phyloP scores from a whole-genome alignment of 139 green algal species.

The Nannochloris sp. region DNA sequence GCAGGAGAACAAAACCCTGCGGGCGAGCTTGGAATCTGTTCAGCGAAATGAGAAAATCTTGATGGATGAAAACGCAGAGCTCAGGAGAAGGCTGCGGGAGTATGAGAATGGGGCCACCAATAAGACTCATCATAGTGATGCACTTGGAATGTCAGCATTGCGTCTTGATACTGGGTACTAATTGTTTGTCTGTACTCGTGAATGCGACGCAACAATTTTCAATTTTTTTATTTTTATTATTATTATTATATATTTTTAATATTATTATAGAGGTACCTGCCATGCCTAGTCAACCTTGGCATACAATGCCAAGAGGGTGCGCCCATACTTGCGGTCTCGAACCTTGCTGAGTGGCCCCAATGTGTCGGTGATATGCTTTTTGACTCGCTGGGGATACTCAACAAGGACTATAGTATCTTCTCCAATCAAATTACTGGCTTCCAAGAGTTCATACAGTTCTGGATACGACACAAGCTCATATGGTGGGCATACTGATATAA shows the following conservation, averaged over 20 bases:
- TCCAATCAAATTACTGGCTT: constrained; percentile 56
- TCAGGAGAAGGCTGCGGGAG: no score
- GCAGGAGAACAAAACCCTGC: constrained; percentile 7
- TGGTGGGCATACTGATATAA: constrained; percentile 82
- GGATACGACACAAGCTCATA: constrained; percentile 84
- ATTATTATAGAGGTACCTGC: no score
- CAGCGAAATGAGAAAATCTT: no score
- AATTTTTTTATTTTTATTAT: neutral
- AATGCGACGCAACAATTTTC: neutral
- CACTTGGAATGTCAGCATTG: no score
- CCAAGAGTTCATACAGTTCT: constrained; percentile 72
- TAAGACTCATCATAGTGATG: no score
- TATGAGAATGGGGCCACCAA: no score
- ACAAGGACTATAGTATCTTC: constrained; percentile 59
- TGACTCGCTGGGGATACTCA: constrained; percentile 72
- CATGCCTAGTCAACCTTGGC: constrained; percentile 10
- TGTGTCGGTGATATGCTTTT: constrained; percentile 33
- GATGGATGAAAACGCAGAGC: no score
- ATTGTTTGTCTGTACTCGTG: neutral
- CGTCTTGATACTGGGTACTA: neutral
- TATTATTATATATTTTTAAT: no score
- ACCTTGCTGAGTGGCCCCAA: constrained; percentile 50
- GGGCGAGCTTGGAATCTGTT: no score
- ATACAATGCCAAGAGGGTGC: constrained; percentile 77
- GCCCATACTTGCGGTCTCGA: constrained; percentile 72